Percentiles rank a stretch among this genome's conserved stretches.
phyloP scores from a whole-genome alignment of 495 filamentous ascomycete genomes.

The Darksidea phi region DNA sequence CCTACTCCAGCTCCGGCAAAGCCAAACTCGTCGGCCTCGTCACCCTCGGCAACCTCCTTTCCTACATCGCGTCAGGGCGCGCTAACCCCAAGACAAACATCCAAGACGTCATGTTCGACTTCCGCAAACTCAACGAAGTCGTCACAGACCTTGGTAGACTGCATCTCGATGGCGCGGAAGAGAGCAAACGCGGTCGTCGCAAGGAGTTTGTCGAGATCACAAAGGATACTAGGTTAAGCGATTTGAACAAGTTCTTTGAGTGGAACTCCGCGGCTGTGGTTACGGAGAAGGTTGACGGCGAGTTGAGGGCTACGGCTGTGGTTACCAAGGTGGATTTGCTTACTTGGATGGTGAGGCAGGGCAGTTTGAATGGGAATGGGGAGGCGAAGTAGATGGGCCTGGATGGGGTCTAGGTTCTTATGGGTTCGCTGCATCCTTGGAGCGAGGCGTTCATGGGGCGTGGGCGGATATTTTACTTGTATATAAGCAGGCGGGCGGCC shows the following conservation, averaged over 20 bases:
- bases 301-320: conserved; percentile 78
- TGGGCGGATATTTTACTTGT: too few species aligned
- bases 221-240: conserved; percentile 76
- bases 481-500: too few species aligned
- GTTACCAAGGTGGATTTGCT: conserved; percentile 96
- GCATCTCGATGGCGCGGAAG: conserved; percentile 7
- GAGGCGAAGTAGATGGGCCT: too few species aligned
- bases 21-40: conserved; percentile 77
- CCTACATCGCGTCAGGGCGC: conserved; percentile 77
- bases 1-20: conserved; percentile 53
- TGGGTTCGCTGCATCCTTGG: too few species aligned
- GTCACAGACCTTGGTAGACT: conserved; percentile 78
- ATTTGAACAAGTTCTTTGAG: conserved; percentile 88
- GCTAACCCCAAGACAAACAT: conserved; percentile 70
- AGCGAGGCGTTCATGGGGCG: too few species aligned
- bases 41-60: conserved; percentile 91
- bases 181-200: conserved; percentile 42
- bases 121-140: conserved; percentile 77
- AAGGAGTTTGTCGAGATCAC: conserved; percentile 83
- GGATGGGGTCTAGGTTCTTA: too few species aligned
- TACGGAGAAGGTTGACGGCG: conserved; percentile 64
- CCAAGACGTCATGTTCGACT: conserved; percentile 93
- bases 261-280: conserved; percentile 97
- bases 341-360: conserved; percentile 84
- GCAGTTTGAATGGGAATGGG: conserved; percentile 16